Evolutionary conservation across 148 eudicot genomes (phyloP).

Genomic region (Arbutus unedo): DNA sequence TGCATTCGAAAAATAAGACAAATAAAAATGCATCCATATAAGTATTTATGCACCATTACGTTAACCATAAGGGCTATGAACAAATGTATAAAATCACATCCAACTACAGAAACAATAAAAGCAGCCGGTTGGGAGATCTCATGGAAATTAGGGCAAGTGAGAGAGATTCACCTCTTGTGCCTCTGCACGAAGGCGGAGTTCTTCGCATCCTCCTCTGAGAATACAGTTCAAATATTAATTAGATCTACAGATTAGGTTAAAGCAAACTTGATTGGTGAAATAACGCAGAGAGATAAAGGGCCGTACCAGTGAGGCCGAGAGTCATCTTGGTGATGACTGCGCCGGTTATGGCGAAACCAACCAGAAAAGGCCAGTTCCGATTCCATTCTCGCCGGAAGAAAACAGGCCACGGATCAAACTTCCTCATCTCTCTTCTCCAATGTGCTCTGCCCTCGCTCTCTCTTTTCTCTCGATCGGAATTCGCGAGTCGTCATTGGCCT

Average conservation of each 20-base stretch:
- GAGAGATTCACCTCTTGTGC: conserved; percentile 47
- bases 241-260: background rate
- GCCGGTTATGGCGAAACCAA: conserved; percentile 29
- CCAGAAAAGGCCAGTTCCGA: conserved; percentile 27
- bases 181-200: conserved; percentile 79
- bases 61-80: background rate
- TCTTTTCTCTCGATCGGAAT: background rate
- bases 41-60: background rate
- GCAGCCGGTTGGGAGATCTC: background rate
- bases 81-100: background rate
- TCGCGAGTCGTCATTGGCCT: background rate
- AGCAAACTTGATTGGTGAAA: background rate
- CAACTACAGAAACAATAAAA: background rate
- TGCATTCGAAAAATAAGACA: too few relatives aligned
- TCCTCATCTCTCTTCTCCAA: conserved; percentile 11
- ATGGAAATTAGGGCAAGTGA: background rate
- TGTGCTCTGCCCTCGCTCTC: background rate
- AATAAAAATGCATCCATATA: background rate
- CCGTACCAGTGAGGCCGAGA: conserved; percentile 24
- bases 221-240: background rate
- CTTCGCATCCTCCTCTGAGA: conserved; percentile 82
- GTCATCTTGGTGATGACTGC: conserved; percentile 22
- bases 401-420: conserved; percentile 27
- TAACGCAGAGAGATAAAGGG: background rate
- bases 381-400: conserved; percentile 25